Percentiles rank a stretch among this genome's conserved stretches.
Evolutionary conservation across 176 grass and related monocot genomes (phyloP).

Genomic region (Panicum miliaceum): DNA sequence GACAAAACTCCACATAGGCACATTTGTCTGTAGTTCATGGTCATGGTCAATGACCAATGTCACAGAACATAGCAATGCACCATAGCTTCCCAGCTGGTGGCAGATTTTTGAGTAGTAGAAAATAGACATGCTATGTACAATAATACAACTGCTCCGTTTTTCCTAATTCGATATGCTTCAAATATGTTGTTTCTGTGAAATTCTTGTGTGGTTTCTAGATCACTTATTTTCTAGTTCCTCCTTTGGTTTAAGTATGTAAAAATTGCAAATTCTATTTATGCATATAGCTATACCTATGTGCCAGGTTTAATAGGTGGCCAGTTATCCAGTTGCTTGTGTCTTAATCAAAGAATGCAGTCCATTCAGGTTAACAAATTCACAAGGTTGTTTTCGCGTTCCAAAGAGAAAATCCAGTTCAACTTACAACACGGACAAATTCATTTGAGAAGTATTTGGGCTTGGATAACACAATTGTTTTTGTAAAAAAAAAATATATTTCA

Average conservation of each 20-base stretch:
- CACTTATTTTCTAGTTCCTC: not conserved
- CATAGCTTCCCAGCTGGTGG: not conserved
- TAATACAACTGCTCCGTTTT: not conserved
- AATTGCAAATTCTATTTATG: not conserved
- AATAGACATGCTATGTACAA: slow-evolving; percentile 23
- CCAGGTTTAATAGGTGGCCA: no score
- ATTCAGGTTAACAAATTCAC: no score
- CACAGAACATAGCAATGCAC: slow-evolving; percentile 23
- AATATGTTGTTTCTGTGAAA: not conserved
- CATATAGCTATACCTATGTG: no score
- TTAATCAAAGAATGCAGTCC: no score
- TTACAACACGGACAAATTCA: no score
- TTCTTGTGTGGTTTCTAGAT: not conserved
- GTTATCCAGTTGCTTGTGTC: no score
- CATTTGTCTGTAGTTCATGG: slow-evolving; percentile 6
- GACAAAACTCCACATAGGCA: not conserved
- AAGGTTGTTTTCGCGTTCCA: no score
- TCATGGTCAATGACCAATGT: slow-evolving; percentile 17
- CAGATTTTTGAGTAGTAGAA: slow-evolving; percentile 36
- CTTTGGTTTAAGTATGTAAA: not conserved
- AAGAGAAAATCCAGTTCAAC: no score
- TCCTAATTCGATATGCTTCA: not conserved
- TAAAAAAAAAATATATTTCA: no score
- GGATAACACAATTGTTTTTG: no score
- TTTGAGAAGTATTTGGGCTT: no score